Evolutionary conservation across 73 alveolate species (phyloP), one percentile per base, ranked within the genome.

Genomic region (Paramecium bursaria): DNA sequence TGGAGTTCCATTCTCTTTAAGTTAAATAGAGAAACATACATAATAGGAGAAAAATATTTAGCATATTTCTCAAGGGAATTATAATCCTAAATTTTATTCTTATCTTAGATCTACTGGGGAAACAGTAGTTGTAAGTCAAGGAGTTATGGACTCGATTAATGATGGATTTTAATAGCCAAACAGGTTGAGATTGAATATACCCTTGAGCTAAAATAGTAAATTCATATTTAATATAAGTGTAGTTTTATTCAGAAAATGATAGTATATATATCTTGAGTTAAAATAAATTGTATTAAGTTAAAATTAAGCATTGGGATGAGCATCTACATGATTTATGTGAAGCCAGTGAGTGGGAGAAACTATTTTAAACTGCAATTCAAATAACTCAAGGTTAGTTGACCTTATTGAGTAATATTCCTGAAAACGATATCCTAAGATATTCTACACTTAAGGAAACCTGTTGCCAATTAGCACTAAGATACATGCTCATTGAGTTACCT

Each of bases 81-180:
- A 67, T 15, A 33, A 39, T 15, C 82, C 82, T 39, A 67, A 67
- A 15, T 67, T 67, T 67, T 67, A 67, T 42, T 29, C n/a, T n/a
- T n/a, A n/a, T n/a, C n/a, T n/a, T n/a, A n/a, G n/a, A n/a, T n/a
- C n/a, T n/a, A n/a, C n/a, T n/a, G n/a, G n/a, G n/a, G n/a, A n/a
- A 2, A 33, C 33, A 35, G 47, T 67, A 6, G 25, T n/a, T 6
- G 42, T 61, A 35, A 33, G 57, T 35, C 10, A 61, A 42, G 33
- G 10, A 30, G 82, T 67, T 9, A 67, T 67, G 82, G 82, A 67
- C 21, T 67, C 82, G 10, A 67, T 67, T 67, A 67, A 67, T 35
- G 82, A 67, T 67, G 82, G 82, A 25, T 67, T 13, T 33, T 19
- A 67, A 35, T 25, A n/a, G 21, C 21, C 82, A 17, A 67, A 67